Conservation (phyloP, 1,284 basidiomycete species). For the Tetrapyrgos nigripes region DNA sequence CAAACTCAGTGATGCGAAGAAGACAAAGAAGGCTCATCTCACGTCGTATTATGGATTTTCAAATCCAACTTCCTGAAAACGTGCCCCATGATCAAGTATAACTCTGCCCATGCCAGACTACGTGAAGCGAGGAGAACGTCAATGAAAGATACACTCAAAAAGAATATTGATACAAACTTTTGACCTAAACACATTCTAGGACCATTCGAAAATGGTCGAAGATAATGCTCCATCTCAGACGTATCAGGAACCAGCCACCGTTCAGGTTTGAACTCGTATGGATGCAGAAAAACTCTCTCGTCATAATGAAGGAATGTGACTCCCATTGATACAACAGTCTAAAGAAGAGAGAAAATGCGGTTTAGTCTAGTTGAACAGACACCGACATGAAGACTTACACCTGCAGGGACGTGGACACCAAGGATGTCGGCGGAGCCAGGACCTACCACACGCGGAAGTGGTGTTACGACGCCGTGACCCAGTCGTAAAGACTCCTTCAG, state of each 20-base stretch:
- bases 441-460: slow-evolving; percentile 28
- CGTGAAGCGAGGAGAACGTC: not conserved
- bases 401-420: slow-evolving; percentile 24
- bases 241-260: slow-evolving; percentile 9
- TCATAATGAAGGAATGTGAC: slow-evolving; percentile 25
- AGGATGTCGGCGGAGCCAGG: slow-evolving; percentile 17
- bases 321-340: slow-evolving; percentile 31
- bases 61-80: slow-evolving; percentile 33
- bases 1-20: not conserved
- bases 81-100: slow-evolving; percentile 30
- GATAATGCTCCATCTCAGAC: slow-evolving; percentile 4
- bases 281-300: slow-evolving; percentile 12
- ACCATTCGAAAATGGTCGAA: slow-evolving; percentile 10
- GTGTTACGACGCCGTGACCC: slow-evolving; percentile 20
- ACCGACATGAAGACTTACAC: slow-evolving; percentile 20
- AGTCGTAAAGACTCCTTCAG: slow-evolving; percentile 30
- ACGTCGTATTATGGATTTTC: slow-evolving; percentile 13
- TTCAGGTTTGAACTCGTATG: slow-evolving; percentile 11
- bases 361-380: not conserved
- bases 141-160: not conserved
- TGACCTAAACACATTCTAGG: slow-evolving; percentile 8
- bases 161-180: not conserved
- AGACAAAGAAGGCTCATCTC: not conserved
- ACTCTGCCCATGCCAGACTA: slow-evolving; percentile 35
- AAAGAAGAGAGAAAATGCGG: not conserved